Evolutionary conservation across 192 early-diverging fungal genomes (phyloP), one percentile per base, ranked within the genome.

Genomic region (Backusella sp.): DNA sequence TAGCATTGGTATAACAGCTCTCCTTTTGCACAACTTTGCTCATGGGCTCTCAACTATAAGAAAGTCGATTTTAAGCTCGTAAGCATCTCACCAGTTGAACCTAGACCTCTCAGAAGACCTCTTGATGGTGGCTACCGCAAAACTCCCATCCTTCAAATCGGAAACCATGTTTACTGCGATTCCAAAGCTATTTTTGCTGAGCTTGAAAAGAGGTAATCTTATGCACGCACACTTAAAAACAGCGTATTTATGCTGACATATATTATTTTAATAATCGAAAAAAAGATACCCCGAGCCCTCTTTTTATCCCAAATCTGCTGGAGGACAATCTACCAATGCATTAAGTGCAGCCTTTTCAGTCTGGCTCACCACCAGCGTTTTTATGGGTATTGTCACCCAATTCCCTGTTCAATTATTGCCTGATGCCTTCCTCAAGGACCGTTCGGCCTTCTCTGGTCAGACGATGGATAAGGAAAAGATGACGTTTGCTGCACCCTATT

Each of bases 61-160:
- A 70, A 76, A 1, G 70, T 80, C 28, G 67, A 53, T n/a, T 80
- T 76, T 59, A 80, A 75, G 59, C 34, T 66, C 0, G 79, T 80
- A 23, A 14, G 26, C 4, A 80, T 80, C 28, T 59, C 56, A 8
- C 75, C 72, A 59, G 39, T 44, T 15, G 73, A 71, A 9, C 59
- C 68, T 35, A 74, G 79, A 12, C 70, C 79, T 4, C 70, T 70
- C 36, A 74, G 79, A 23, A 12, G 68, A n/a, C 74, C 79, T 34
- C 71, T 80, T 30, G 79, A 80, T 69, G 74, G 70, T 12, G 79
- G 79, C 6, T 80, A 80, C 26, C 74, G 79, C n/a, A 80, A 80
- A 30, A 76, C 79, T 32, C 79, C 79, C 12, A 80, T 80, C 32
- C 65, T 80, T 15, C 79, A 80, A 68, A 80, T 80, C 23, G 74